Percentiles rank a stretch among this genome's conserved stretches.
phyloP scores from a whole-genome alignment of 306 rosid species.

The Cicer cuneatum region DNA sequence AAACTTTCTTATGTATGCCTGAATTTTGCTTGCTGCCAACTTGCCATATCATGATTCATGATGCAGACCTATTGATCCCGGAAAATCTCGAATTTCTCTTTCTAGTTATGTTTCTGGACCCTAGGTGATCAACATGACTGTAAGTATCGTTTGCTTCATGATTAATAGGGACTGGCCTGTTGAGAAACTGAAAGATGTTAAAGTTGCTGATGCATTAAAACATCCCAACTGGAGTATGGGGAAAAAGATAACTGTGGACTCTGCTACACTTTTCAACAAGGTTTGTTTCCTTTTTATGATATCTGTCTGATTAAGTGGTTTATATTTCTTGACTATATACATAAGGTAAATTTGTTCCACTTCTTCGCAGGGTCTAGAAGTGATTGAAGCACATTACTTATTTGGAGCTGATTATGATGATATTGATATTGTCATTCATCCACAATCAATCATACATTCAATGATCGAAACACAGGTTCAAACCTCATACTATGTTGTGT shows the following conservation, averaged over 20 bases:
- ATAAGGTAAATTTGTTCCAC: constrained; percentile 31
- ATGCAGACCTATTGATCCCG: constrained; percentile 8
- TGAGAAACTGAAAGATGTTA: constrained; percentile 91
- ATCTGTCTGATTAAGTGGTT: constrained; percentile 28
- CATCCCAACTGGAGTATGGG: constrained; percentile 99
- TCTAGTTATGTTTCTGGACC: constrained; percentile 20
- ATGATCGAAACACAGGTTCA: constrained; percentile 97
- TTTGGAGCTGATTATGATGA: constrained; percentile 93
- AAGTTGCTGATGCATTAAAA: constrained; percentile 96
- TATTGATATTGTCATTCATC: constrained; percentile 91
- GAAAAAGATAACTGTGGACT: constrained; percentile 97
- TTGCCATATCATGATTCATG: constrained; percentile 8
- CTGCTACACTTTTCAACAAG: constrained; percentile 99
- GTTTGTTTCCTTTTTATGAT: constrained; percentile 48
- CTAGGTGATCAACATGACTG: constrained; percentile 7
- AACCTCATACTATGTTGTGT: constrained; percentile 25
- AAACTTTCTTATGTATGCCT: constrained; percentile 29
- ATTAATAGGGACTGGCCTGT: constrained; percentile 89
- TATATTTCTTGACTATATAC: constrained; percentile 31
- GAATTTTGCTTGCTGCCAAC: constrained; percentile 20
- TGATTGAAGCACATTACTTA: constrained; percentile 96
- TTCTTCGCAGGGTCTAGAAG: constrained; percentile 86
- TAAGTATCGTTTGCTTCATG: constrained; percentile 17
- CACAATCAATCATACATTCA: constrained; percentile 96
- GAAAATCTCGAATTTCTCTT: constrained; percentile 22